Conservation (phyloP, 1,139 yeast genomes). For the Pichia sp. region DNA sequence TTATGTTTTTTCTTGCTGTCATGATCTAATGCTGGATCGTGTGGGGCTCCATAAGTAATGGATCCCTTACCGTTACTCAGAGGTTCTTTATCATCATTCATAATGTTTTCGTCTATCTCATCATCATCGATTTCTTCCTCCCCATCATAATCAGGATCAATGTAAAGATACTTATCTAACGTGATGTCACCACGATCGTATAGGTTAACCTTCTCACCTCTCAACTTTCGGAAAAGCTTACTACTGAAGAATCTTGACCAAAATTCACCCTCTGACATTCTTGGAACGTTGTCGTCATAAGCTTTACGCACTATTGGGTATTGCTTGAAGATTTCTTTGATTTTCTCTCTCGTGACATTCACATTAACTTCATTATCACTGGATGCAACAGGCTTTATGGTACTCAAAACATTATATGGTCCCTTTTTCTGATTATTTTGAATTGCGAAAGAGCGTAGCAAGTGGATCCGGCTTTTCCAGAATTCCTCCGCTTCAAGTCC, state of each 20-base stretch:
- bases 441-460: constrained; percentile 78
- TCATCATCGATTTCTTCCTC: constrained; percentile 30
- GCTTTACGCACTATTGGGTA: constrained; percentile 92
- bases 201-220: constrained; percentile 78
- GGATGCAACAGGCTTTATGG: constrained; percentile 88
- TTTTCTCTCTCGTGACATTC: constrained; percentile 83
- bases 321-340: constrained; percentile 83
- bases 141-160: constrained; percentile 44
- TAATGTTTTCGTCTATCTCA: constrained; percentile 8
- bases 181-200: constrained; percentile 80
- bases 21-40: background rate
- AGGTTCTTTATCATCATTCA: constrained; percentile 9
- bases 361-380: constrained; percentile 89
- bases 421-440: constrained; percentile 82
- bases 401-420: constrained; percentile 87
- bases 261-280: constrained; percentile 80
- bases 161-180: constrained; percentile 72
- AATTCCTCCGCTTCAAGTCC: constrained; percentile 76
- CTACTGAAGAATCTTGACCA: constrained; percentile 98
- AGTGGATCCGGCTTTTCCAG: constrained; percentile 80
- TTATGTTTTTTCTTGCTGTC: constrained; percentile 11
- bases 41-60: background rate
- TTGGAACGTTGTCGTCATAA: constrained; percentile 85
- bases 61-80: background rate
- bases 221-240: constrained; percentile 71